These are phyloP conservation scores for Ambrosiella xylebori DNA, from an alignment of 2,329 filamentous ascomycete genomes.

Conservation along the genomic window DNA sequence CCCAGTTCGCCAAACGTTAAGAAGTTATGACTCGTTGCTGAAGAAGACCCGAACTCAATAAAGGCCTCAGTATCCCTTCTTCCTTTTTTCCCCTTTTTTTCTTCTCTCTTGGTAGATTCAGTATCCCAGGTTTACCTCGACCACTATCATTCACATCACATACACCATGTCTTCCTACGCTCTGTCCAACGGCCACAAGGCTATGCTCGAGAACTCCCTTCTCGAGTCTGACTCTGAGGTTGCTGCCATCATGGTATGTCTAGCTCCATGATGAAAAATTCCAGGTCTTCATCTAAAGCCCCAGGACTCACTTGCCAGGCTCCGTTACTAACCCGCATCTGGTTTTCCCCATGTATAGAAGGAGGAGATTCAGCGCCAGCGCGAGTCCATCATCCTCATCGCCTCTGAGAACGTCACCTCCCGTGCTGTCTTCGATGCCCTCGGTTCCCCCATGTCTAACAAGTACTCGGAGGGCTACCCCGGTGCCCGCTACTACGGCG, in stretches of 20 bases:
- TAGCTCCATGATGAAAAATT: background rate
- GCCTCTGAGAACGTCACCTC: slow-evolving; percentile 99
- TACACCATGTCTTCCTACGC: slow-evolving; percentile 31
- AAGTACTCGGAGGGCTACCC: slow-evolving; percentile 99
- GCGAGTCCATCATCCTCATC: slow-evolving; percentile 96
- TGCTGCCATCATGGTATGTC: slow-evolving; percentile 79
- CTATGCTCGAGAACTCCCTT: slow-evolving; percentile 91
- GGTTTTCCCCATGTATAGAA: slow-evolving; percentile 34
- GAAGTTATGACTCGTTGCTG: background rate
- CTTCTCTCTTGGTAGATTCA: slow-evolving; percentile 7
- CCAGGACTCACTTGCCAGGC: background rate
- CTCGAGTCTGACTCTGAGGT: slow-evolving; percentile 86
- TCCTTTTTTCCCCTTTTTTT: background rate
- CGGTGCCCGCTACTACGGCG: slow-evolving; percentile 95
- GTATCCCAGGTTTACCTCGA: slow-evolving; percentile 3
- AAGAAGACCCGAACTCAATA: background rate
- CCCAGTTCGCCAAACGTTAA: background rate
- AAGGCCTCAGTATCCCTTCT: slow-evolving; percentile 6
- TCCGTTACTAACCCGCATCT: background rate
- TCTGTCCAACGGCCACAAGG: slow-evolving; percentile 36
- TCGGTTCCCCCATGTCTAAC: slow-evolving; percentile 91
- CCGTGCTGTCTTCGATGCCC: slow-evolving; percentile 90
- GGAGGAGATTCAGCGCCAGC: slow-evolving; percentile 88
- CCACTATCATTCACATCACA: slow-evolving; percentile 9
- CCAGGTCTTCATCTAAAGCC: background rate